Evolutionary conservation across 441 rosid genomes (phyloP).

Genomic region (Euphorbia celastroides): DNA sequence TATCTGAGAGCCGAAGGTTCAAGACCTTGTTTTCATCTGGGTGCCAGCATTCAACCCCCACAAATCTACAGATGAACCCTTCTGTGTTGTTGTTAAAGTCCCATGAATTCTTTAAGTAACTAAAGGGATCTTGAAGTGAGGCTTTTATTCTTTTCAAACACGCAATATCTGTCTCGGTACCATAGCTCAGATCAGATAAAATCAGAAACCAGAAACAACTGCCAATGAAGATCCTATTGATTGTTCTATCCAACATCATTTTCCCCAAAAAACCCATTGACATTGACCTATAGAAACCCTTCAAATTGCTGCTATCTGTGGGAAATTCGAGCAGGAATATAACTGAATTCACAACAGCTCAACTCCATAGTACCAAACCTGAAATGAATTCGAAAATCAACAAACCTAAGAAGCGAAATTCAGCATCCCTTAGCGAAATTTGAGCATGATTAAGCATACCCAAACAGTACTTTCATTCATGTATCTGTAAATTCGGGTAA

Average conservation of each 20-base stretch:
- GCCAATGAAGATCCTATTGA: conserved; percentile 3
- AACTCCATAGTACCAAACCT: conserved; percentile 16
- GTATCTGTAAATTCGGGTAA: not conserved
- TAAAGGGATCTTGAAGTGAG: conserved; percentile 33
- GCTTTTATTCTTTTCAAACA: conserved; percentile 22
- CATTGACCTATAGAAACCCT: not conserved
- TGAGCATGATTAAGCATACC: not conserved
- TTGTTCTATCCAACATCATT: conserved; percentile 11
- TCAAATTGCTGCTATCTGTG: conserved; percentile 5
- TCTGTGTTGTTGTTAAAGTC: conserved; percentile 39
- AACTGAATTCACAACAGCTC: not conserved
- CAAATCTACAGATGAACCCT: conserved; percentile 62
- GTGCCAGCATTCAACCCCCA: conserved; percentile 81
- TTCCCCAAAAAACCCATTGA: conserved; percentile 1
- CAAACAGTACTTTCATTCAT: not conserved
- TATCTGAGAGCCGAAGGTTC: conserved; percentile 49
- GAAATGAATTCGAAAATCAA: conserved; percentile 5
- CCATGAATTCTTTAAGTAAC: conserved; percentile 51
- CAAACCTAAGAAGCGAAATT: conserved; percentile 9
- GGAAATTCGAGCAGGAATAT: conserved; percentile 7
- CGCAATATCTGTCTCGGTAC: conserved; percentile 21
- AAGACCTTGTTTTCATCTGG: conserved; percentile 67
- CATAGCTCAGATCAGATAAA: conserved; percentile 18
- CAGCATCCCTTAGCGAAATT: not conserved
- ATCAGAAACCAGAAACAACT: conserved; percentile 16